These are phyloP conservation scores for Trichothecium roseum DNA, from an alignment of 2,329 filamentous ascomycete species.

Conservation along the genomic window DNA sequence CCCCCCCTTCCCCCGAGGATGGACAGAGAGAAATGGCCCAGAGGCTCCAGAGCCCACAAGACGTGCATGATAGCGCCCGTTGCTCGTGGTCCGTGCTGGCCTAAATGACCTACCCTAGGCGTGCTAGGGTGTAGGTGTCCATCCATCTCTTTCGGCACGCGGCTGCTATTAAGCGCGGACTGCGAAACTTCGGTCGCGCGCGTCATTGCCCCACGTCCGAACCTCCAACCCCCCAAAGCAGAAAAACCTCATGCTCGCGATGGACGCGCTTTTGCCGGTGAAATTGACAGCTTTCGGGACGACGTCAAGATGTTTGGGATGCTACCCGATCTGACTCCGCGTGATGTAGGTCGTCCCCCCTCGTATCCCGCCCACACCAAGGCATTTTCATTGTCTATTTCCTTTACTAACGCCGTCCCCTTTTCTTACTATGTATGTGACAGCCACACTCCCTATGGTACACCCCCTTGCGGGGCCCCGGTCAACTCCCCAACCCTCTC, in stretches of 20 bases:
- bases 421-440: not conserved
- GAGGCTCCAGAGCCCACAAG: no score
- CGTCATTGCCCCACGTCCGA: not conserved
- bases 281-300: not conserved
- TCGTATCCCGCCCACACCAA: no score
- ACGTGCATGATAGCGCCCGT: no score
- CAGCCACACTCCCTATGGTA: conserved; percentile 70
- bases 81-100: no score
- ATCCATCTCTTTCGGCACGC: conserved; percentile 5
- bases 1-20: no score
- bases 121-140: no score
- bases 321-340: conserved; percentile 57
- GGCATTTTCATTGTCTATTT: no score
- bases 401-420: no score
- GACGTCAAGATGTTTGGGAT: conserved; percentile 43
- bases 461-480: conserved; percentile 47
- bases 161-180: conserved; percentile 1
- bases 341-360: conserved; percentile 47
- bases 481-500: conserved; percentile 21
- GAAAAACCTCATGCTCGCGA: no score
- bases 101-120: no score
- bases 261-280: not conserved
- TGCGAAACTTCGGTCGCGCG: not conserved
- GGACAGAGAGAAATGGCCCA: no score
- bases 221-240: conserved; percentile 1